These are phyloP conservation scores for Phaseolus lunatus DNA, from an alignment of 306 rosid genomes.

Conservation along the genomic window DNA sequence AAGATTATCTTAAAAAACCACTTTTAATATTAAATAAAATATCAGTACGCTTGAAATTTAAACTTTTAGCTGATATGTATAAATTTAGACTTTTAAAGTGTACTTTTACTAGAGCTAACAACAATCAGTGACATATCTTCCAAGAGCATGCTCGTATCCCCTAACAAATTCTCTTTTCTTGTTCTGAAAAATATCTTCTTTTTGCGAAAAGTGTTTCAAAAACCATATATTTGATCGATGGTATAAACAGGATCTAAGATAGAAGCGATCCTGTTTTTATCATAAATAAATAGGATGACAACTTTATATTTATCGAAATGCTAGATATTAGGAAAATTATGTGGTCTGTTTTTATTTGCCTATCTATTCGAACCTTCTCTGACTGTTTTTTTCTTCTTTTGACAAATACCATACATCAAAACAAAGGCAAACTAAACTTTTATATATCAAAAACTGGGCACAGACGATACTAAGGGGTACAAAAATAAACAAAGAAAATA, in stretches of 20 bases:
- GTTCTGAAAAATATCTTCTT: not conserved
- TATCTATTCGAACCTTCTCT: not conserved
- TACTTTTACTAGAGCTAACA: not conserved
- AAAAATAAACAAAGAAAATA: not conserved
- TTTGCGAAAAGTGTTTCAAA: not conserved
- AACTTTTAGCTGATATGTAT: not conserved
- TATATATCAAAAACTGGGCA: not conserved
- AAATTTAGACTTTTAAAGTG: not conserved
- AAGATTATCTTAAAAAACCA: not conserved
- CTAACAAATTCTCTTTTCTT: not conserved
- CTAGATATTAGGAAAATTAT: not conserved
- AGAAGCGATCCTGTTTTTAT: not conserved
- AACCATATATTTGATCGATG: not conserved
- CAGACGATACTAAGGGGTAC: not conserved
- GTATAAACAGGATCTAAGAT: not conserved
- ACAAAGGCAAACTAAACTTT: not conserved
- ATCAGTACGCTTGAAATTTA: not conserved
- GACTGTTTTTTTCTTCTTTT: not conserved
- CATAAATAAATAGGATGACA: not conserved
- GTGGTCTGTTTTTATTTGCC: not conserved
- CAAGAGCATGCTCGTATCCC: not conserved
- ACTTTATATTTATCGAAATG: not conserved
- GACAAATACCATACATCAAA: not conserved
- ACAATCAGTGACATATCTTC: not conserved
- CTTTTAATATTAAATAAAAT: not conserved